These are phyloP conservation scores for Sarcodon aspratus DNA, from an alignment of 768 basidiomycete species.

Conservation along the genomic window DNA sequence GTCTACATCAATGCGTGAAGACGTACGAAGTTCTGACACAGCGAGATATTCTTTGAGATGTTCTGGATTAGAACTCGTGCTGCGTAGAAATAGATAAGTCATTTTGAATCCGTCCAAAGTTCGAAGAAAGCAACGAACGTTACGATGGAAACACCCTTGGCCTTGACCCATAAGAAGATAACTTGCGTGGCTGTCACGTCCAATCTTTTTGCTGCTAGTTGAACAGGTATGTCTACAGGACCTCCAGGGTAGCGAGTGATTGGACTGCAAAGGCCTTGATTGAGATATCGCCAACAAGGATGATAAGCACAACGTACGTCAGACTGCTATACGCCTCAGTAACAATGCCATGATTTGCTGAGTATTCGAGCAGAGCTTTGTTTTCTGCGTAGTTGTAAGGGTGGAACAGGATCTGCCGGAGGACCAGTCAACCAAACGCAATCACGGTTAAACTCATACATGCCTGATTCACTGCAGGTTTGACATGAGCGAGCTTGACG, in stretches of 20 bases:
- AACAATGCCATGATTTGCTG: slow-evolving; percentile 45
- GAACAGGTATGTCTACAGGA: slow-evolving; percentile 47
- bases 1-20: slow-evolving; percentile 1
- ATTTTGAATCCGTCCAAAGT: background rate
- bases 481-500: slow-evolving; percentile 36
- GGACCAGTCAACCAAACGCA: background rate
- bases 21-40: slow-evolving; percentile 44
- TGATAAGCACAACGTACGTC: slow-evolving; percentile 26
- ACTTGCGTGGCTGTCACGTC: slow-evolving; percentile 54
- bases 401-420: slow-evolving; percentile 47
- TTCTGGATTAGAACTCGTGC: slow-evolving; percentile 48
- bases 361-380: slow-evolving; percentile 41
- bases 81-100: slow-evolving; percentile 10
- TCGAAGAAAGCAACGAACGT: slow-evolving; percentile 27
- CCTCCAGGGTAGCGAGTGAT: slow-evolving; percentile 52
- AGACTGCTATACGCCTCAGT: slow-evolving; percentile 58
- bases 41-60: slow-evolving; percentile 60
- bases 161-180: slow-evolving; percentile 56
- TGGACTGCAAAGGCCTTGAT: slow-evolving; percentile 25
- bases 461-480: slow-evolving; percentile 69
- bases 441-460: background rate
- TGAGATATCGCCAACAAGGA: background rate
- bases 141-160: slow-evolving; percentile 57
- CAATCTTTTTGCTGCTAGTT: slow-evolving; percentile 38
- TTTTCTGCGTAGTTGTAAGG: slow-evolving; percentile 60